Evolutionary conservation across 176 grass and related monocot species (phyloP), one percentile per base, ranked within the genome.

Genomic region (Oryza glaberrima): DNA sequence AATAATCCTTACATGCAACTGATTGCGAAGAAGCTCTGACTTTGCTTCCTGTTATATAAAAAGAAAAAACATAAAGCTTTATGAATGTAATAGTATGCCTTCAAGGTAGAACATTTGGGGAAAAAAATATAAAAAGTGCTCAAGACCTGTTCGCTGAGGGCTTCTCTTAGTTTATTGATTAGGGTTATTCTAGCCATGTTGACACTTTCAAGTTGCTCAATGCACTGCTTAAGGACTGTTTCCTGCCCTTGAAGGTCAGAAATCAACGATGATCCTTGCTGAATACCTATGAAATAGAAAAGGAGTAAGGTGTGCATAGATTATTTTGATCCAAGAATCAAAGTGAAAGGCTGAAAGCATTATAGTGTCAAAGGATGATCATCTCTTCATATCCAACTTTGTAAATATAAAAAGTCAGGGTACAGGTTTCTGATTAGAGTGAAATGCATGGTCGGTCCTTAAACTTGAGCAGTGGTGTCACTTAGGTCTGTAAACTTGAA

Each of bases 101-200:
- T 61, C 13, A 19, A 46, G 47, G 80, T 78, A 45, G 66, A 79
- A 56, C 11, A 72, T 75, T 84, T 52, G 28, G 25, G 9, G 7
- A 81, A 44, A n/a, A 81, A 19, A 40, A 63, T 48, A 72, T 73
- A 87, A 88, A 65, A 77, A 1, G 82, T 58, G 61, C 66, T 80
- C 72, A 76, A 84, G 72, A 94, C 96, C 96, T 95, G 93, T 85
- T 98, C 93, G 35, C 36, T 83, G 51, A 94, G 85, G 52, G 93
- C 96, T 77, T 92, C 91, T 79, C 84, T 92, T 81, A 98, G 81
- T 81, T 94, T 93, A 86, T 83, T 84, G 67, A 98, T 88, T 81
- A 98, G 76, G 28, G 82, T 86, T 83, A 65, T 49, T 84, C 96
- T 92, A 40, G 61, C 66, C 9, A 20, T 34, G 56, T 88, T 65